Evolutionary conservation across 768 basidiomycete genomes (phyloP).

Genomic region (Termitomyces sp.): DNA sequence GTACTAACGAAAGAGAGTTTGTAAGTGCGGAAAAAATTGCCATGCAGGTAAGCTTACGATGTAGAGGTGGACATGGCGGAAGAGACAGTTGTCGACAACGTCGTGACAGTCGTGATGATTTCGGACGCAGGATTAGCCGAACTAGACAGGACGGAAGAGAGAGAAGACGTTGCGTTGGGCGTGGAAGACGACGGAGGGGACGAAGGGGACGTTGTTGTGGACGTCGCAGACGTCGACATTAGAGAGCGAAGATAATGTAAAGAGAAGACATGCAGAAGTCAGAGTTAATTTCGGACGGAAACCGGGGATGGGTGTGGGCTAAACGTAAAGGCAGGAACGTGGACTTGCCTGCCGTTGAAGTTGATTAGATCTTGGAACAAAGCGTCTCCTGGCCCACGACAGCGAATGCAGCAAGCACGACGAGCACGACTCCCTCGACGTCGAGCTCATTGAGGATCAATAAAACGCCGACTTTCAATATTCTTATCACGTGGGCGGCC

Average conservation of each 20-base stretch:
- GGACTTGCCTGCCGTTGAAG: slow-evolving; percentile 6
- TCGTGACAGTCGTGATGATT: slow-evolving; percentile 6
- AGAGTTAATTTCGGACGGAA: slow-evolving; percentile 5
- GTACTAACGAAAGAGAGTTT: background rate
- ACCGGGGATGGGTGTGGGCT: background rate
- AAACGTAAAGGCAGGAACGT: slow-evolving; percentile 11
- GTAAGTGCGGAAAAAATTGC: background rate
- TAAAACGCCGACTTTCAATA: background rate
- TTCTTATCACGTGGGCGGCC: background rate
- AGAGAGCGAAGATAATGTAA: slow-evolving; percentile 8
- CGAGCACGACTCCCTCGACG: background rate
- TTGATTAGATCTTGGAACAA: slow-evolving; percentile 1
- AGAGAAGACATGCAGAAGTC: slow-evolving; percentile 13
- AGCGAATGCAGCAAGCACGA: background rate
- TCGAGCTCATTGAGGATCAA: background rate
- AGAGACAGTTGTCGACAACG: background rate
- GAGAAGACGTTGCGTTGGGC: slow-evolving; percentile 15
- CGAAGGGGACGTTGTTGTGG: slow-evolving; percentile 5
- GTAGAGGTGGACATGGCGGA: slow-evolving; percentile 11
- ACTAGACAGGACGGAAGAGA: slow-evolving; percentile 17
- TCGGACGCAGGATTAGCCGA: slow-evolving; percentile 12
- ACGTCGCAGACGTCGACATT: slow-evolving; percentile 14
- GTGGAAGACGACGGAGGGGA: slow-evolving; percentile 11
- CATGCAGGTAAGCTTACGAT: slow-evolving; percentile 1
- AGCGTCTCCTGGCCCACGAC: background rate